phyloP scores from a whole-genome alignment of 2,329 filamentous ascomycete genomes.

The Tolypocladium guangdongense region DNA sequence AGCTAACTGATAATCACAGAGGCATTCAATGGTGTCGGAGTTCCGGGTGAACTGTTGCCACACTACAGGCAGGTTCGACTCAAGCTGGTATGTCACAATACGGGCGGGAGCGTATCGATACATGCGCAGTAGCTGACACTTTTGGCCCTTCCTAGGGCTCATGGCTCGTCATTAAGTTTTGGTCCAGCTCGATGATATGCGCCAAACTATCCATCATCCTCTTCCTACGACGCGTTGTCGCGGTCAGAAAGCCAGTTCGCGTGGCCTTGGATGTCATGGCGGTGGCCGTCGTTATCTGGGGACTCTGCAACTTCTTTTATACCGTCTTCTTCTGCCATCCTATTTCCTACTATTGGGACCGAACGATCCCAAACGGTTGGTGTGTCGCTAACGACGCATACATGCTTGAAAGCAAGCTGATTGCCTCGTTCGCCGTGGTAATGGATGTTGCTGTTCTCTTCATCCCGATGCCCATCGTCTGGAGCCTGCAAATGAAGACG shows the following conservation, averaged over 20 bases:
- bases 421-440: not conserved
- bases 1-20: not conserved
- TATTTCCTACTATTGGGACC: conserved; percentile 6
- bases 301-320: conserved; percentile 2
- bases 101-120: not conserved
- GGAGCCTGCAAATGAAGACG: not conserved
- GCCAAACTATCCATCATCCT: conserved; percentile 6
- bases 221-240: conserved; percentile 5
- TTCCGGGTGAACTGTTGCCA: not conserved
- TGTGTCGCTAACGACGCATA: conserved; percentile 1
- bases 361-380: conserved; percentile 1
- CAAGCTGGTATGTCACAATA: not conserved
- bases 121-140: not conserved
- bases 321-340: conserved; percentile 4
- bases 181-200: conserved; percentile 3
- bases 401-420: not conserved
- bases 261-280: conserved; percentile 2
- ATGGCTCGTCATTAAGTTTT: conserved; percentile 8
- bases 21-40: conserved; percentile 4
- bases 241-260: not conserved
- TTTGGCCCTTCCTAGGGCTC: conserved; percentile 1
- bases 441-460: not conserved
- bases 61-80: not conserved
- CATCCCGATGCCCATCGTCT: not conserved
- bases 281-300: conserved; percentile 4